Conservation (phyloP, 306 rosid species). For the Lupinus albus region DNA sequence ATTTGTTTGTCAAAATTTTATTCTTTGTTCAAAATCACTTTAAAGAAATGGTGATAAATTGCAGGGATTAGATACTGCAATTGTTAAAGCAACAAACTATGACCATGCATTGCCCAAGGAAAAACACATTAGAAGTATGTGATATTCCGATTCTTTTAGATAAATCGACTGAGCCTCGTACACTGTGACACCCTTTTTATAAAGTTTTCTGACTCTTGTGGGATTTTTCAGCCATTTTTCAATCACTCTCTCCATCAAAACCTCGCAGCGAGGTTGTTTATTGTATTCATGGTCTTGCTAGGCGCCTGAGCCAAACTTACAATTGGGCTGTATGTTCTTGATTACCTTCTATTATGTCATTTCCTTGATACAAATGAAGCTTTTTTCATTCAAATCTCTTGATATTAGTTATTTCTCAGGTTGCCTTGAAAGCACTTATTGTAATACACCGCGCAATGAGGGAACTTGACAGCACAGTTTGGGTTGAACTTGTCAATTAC, state of each 20-base stretch:
- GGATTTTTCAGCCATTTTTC: conserved; percentile 68
- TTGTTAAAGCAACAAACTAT: conserved; percentile 73
- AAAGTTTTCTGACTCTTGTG: conserved; percentile 8
- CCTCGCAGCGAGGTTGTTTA: conserved; percentile 80
- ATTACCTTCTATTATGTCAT: not conserved
- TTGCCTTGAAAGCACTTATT: conserved; percentile 69
- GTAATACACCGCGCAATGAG: conserved; percentile 87
- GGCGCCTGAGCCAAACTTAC: conserved; percentile 63
- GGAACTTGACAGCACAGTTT: conserved; percentile 84
- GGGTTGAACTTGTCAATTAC: conserved; percentile 65
- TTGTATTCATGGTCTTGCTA: conserved; percentile 69
- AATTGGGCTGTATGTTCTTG: conserved; percentile 73
- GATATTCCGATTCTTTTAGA: not conserved
- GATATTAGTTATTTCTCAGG: conserved; percentile 50
- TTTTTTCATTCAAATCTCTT: conserved; percentile 4
- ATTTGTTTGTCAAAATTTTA: conserved; percentile 16
- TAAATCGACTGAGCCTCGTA: no score
- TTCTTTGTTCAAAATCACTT: not conserved
- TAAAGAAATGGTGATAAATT: conserved; percentile 28
- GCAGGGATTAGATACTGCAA: conserved; percentile 79
- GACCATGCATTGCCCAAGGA: conserved; percentile 77
- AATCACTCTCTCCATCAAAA: conserved; percentile 73
- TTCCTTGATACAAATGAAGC: not conserved
- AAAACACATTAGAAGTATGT: conserved; percentile 74
- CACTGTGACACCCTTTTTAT: no score